Percentiles rank a stretch among this genome's conserved stretches.
Evolutionary conservation across 257 asterid genomes (phyloP).

Genomic region (Henckelia pumila): DNA sequence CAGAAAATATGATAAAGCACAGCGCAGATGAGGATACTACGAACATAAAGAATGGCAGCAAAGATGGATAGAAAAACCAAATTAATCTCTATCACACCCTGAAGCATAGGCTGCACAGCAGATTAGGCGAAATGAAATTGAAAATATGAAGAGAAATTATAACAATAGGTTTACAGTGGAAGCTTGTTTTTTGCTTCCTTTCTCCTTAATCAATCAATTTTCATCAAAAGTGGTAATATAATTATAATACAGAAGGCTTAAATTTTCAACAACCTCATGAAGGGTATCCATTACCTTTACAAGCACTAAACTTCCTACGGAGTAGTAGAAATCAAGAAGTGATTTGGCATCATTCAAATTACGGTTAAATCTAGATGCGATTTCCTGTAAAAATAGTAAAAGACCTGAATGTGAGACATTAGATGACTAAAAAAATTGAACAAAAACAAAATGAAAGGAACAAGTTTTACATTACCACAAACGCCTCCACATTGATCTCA

Average conservation of each 20-base stretch:
- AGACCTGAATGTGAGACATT: conserved; percentile 14
- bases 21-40: conserved; percentile 4
- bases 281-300: conserved; percentile 53
- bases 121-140: conserved; percentile 1
- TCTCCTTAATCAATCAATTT: conserved; percentile 16
- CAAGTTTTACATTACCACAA: conserved; percentile 44
- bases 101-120: background rate
- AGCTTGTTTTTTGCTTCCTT: conserved; percentile 1
- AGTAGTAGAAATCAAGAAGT: conserved; percentile 71
- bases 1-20: conserved; percentile 14
- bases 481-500: conserved; percentile 43
- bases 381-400: conserved; percentile 46
- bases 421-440: background rate
- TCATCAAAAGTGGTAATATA: background rate
- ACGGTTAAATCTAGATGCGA: conserved; percentile 59
- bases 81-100: conserved; percentile 8
- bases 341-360: conserved; percentile 52
- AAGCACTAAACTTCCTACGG: conserved; percentile 64
- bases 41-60: background rate
- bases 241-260: background rate
- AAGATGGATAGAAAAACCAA: background rate
- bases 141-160: background rate
- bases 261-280: background rate
- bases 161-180: background rate
- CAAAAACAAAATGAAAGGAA: conserved; percentile 1